These are phyloP conservation scores for Cyclotella cryptica DNA, from an alignment of 108 stramenopile species.

Conservation along the genomic window DNA sequence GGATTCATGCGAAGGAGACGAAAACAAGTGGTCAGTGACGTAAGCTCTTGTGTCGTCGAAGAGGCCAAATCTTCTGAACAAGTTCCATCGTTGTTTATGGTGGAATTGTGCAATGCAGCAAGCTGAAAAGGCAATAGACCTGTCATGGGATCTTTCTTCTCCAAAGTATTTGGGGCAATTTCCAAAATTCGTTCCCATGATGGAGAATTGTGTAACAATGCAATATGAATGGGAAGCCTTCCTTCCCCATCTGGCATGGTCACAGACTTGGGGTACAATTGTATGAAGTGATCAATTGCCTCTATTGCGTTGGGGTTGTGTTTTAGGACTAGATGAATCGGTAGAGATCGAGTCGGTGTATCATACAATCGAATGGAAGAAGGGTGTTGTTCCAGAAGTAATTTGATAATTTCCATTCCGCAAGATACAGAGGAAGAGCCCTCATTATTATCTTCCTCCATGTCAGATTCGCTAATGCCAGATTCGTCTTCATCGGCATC, in stretches of 20 bases:
- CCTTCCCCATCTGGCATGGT: constrained; percentile 42
- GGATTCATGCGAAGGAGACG: constrained; percentile 45
- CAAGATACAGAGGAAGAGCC: constrained; percentile 21
- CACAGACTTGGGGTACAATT: constrained; percentile 35
- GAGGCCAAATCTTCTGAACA: constrained; percentile 6
- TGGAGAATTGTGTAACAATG: constrained; percentile 43
- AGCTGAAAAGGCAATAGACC: constrained; percentile 54
- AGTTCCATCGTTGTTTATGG: background rate
- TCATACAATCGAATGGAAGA: constrained; percentile 39
- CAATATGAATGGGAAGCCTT: constrained; percentile 58
- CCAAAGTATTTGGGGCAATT: constrained; percentile 40
- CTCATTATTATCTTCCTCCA: constrained; percentile 14
- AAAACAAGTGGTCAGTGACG: constrained; percentile 34
- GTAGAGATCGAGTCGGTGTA: constrained; percentile 43
- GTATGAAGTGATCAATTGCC: constrained; percentile 38
- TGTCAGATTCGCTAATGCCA: constrained; percentile 17
- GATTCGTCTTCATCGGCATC: constrained; percentile 24
- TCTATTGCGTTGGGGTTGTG: constrained; percentile 37
- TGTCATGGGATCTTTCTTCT: constrained; percentile 49
- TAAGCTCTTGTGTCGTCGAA: constrained; percentile 15
- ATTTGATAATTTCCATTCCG: constrained; percentile 39
- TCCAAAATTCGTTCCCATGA: constrained; percentile 35
- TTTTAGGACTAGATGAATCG: constrained; percentile 39
- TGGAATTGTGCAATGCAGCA: constrained; percentile 29
- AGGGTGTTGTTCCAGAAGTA: constrained; percentile 47